Conservation (phyloP, 495 filamentous ascomycete genomes). For the Hypoxylon subgilvum region DNA sequence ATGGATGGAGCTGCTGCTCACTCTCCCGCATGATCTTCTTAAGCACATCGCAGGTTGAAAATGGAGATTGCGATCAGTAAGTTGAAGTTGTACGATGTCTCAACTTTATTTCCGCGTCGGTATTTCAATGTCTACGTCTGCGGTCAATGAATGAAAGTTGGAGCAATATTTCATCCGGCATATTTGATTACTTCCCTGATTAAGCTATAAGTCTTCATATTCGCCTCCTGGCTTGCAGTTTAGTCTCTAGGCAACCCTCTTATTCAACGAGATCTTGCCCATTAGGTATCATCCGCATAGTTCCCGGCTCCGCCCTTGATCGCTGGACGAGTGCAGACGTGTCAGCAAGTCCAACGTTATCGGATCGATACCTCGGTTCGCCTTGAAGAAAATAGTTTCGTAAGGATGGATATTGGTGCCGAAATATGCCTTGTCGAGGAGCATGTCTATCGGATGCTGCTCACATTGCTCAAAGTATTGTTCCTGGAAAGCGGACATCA, state of each 20-base stretch:
- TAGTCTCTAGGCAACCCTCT: no score
- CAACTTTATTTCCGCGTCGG: no score
- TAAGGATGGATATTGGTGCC: conserved; percentile 42
- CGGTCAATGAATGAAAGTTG: no score
- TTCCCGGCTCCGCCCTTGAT: conserved; percentile 30
- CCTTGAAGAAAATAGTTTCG: conserved; percentile 45
- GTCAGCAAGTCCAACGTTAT: conserved; percentile 28
- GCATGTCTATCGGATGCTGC: conserved; percentile 16
- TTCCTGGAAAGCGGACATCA: conserved; percentile 41
- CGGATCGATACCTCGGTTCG: conserved; percentile 38
- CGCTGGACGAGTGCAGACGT: conserved; percentile 13
- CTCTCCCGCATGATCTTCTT: conserved; percentile 6
- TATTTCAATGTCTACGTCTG: no score
- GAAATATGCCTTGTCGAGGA: conserved; percentile 38
- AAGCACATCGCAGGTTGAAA: conserved; percentile 6
- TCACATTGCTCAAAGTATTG: conserved; percentile 22
- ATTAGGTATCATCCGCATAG: conserved; percentile 18
- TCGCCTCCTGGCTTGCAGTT: no score
- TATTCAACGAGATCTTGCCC: no score
- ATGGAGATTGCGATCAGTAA: neutral
- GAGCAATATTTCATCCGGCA: no score
- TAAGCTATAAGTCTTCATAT: no score
- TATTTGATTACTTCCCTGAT: no score
- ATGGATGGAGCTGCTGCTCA: neutral
- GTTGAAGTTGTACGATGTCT: neutral